Evolutionary conservation across 768 basidiomycete species (phyloP).

Genomic region (Leccinum arenicola): DNA sequence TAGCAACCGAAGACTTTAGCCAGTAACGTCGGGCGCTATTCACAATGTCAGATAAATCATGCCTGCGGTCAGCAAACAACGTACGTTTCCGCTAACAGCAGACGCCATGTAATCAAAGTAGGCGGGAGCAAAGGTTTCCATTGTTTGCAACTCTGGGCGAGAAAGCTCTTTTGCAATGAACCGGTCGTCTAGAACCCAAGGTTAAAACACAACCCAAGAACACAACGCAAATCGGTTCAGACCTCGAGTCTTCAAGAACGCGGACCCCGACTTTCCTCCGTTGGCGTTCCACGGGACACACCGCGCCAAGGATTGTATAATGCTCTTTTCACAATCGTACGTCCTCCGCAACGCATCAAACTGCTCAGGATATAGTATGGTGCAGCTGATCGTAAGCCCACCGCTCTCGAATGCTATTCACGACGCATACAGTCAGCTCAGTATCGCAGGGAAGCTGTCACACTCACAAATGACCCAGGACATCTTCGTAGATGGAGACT

Average conservation of each 20-base stretch:
- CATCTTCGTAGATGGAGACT: slow-evolving; percentile 71
- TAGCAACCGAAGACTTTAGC: slow-evolving; percentile 98
- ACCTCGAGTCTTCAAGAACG: slow-evolving; percentile 95
- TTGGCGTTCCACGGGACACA: slow-evolving; percentile 96
- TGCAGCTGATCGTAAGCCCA: slow-evolving; percentile 87
- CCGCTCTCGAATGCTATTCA: slow-evolving; percentile 82
- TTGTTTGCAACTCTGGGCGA: slow-evolving; percentile 83
- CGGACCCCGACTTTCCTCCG: slow-evolving; percentile 96
- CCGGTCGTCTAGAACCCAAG: slow-evolving; percentile 70
- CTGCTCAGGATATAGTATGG: slow-evolving; percentile 93
- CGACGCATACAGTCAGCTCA: slow-evolving; percentile 5
- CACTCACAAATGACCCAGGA: slow-evolving; percentile 79
- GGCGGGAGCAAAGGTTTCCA: slow-evolving; percentile 95
- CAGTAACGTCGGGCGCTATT: slow-evolving; percentile 85
- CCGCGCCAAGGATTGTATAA: slow-evolving; percentile 88
- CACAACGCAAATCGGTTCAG: slow-evolving; percentile 13
- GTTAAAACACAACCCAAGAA: not conserved
- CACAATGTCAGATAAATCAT: slow-evolving; percentile 5
- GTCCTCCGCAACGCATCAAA: slow-evolving; percentile 91
- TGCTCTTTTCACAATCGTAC: slow-evolving; percentile 91
- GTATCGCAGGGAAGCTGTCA: not conserved
- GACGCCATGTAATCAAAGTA: slow-evolving; percentile 99
- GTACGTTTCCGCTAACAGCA: slow-evolving; percentile 80
- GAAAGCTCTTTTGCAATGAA: slow-evolving; percentile 99
- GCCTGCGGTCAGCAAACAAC: slow-evolving; percentile 24